Percentiles rank a stretch among this genome's conserved stretches.
These are phyloP conservation scores for Suhomyces vadensis DNA, from an alignment of 805 yeast genomes.

Conservation along the genomic window DNA sequence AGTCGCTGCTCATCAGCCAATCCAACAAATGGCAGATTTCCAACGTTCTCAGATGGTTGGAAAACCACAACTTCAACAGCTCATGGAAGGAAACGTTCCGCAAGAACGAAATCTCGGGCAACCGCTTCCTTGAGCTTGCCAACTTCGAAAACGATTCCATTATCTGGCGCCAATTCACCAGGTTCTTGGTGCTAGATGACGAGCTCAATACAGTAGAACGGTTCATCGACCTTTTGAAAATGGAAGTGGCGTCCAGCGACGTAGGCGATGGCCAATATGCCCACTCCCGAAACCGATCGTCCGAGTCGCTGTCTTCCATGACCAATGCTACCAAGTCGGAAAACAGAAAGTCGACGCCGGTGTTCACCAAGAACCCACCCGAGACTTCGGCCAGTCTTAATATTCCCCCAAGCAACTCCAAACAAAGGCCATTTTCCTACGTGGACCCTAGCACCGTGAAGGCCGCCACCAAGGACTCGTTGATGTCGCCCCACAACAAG, in stretches of 20 bases:
- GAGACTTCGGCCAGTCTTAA: conserved; percentile 4
- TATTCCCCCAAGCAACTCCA: conserved; percentile 10
- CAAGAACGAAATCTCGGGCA: conserved; percentile 58
- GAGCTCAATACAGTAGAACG: conserved; percentile 56
- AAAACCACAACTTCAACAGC: conserved; percentile 63
- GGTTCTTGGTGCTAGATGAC: conserved; percentile 38
- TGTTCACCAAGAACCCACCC: conserved; percentile 25
- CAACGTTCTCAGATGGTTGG: conserved; percentile 71
- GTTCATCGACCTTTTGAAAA: conserved; percentile 50
- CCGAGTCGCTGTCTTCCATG: conserved; percentile 19
- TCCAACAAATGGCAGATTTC: conserved; percentile 71
- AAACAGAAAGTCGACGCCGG: conserved; percentile 34
- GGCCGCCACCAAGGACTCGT: neutral
- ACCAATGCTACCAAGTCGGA: conserved; percentile 22
- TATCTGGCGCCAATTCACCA: conserved; percentile 48
- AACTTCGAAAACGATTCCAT: conserved; percentile 56
- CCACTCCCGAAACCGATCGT: conserved; percentile 17
- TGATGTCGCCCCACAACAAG: conserved; percentile 31
- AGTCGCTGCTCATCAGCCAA: conserved; percentile 15
- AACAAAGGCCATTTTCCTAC: conserved; percentile 41
- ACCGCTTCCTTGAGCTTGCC: conserved; percentile 62
- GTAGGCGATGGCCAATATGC: conserved; percentile 14
- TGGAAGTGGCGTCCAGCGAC: conserved; percentile 13
- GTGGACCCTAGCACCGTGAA: conserved; percentile 28
- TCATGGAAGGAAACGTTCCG: conserved; percentile 72